Percentiles rank a stretch among this genome's conserved stretches.
These are phyloP conservation scores for Asterochloris erici DNA, from an alignment of 139 green algal species.

Conservation along the genomic window DNA sequence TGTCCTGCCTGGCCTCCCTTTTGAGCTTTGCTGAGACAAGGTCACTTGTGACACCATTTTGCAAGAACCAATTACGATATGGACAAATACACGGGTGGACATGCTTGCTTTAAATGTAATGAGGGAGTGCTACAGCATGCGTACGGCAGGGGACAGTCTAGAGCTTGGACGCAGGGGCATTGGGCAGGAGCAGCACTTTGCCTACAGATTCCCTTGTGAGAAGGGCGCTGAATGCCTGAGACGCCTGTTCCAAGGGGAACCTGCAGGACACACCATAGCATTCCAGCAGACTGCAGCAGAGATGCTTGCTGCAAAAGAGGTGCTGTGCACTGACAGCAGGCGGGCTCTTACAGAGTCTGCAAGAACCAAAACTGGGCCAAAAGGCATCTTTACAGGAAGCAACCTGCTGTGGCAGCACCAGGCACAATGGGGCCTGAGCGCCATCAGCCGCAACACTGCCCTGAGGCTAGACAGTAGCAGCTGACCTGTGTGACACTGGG, in stretches of 20 bases:
- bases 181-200: conserved; percentile 46
- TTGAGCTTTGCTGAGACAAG: too few species aligned
- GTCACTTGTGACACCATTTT: too few species aligned
- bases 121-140: too few species aligned
- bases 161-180: conserved; percentile 10
- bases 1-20: too few species aligned
- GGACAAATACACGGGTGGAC: too few species aligned
- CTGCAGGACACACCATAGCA: conserved; percentile 11
- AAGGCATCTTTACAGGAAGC: not conserved
- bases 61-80: too few species aligned
- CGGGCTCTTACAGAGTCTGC: not conserved
- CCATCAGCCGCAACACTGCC: not conserved
- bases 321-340: not conserved
- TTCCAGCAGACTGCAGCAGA: not conserved
- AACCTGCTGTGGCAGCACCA: not conserved
- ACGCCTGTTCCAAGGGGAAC: conserved; percentile 45
- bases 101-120: too few species aligned
- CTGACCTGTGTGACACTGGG: conserved; percentile 52
- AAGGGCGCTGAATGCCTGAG: conserved; percentile 55
- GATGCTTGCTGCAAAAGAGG: not conserved
- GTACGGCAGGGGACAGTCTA: not conserved
- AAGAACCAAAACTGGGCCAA: not conserved
- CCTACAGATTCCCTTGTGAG: conserved; percentile 52
- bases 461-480: not conserved
- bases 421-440: not conserved